phyloP scores from a whole-genome alignment of 805 yeast genomes.

The Metschnikowia arizonensis region DNA sequence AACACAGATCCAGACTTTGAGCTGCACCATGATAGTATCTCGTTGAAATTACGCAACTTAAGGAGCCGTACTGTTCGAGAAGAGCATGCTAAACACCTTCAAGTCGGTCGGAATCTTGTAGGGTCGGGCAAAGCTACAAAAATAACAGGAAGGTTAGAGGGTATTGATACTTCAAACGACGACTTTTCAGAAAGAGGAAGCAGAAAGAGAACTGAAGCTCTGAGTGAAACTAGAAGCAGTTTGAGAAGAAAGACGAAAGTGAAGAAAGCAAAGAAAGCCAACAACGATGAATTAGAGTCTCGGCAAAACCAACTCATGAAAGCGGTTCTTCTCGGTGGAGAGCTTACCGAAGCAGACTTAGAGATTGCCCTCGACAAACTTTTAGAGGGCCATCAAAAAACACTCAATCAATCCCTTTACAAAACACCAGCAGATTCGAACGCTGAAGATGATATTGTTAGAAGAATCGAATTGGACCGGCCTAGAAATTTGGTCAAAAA shows the following conservation, averaged over 20 bases:
- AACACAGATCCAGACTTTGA: conserved; percentile 14
- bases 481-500: conserved; percentile 47
- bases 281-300: conserved; percentile 5
- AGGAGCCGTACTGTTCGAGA: not conserved
- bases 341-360: conserved; percentile 25
- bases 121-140: not conserved
- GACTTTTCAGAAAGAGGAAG: not conserved
- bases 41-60: conserved; percentile 1
- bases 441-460: conserved; percentile 14
- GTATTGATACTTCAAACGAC: not conserved
- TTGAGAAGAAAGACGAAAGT: not conserved
- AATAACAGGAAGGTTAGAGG: not conserved
- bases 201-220: not conserved
- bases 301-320: conserved; percentile 21
- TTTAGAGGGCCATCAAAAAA: conserved; percentile 20
- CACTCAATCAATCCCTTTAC: conserved; percentile 20
- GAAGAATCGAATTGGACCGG: conserved; percentile 25
- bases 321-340: conserved; percentile 31
- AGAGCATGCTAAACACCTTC: conserved; percentile 2
- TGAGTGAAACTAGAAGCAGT: not conserved
- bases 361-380: conserved; percentile 17
- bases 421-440: conserved; percentile 18
- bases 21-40: conserved; percentile 2
- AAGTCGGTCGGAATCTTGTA: not conserved
- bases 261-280: not conserved